A percentile compares a stretch with the other conserved stretches of the same genome.
These are phyloP conservation scores for Thelonectria olida DNA, from an alignment of 2,329 filamentous ascomycete genomes.

Conservation along the genomic window DNA sequence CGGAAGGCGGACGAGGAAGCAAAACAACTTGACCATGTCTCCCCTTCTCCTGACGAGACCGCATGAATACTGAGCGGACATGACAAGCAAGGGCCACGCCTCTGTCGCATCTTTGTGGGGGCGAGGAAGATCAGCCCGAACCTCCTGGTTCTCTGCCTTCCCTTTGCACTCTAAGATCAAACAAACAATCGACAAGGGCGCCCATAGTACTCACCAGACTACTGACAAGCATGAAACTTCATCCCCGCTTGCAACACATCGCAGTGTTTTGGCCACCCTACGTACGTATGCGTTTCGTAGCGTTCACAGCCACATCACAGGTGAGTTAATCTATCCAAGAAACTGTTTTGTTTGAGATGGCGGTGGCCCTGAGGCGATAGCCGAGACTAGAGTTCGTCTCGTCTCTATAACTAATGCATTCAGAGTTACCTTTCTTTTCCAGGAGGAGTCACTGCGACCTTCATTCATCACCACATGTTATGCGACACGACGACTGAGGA, in stretches of 20 bases:
- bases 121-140: conserved; percentile 16
- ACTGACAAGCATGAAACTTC: conserved; percentile 23
- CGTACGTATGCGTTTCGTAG: conserved; percentile 9
- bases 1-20: background rate
- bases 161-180: conserved; percentile 14
- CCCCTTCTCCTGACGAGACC: background rate
- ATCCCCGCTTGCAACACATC: background rate
- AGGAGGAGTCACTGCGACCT: background rate
- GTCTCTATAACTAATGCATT: background rate
- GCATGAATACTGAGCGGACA: background rate
- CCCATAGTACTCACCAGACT: conserved; percentile 21
- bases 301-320: conserved; percentile 25
- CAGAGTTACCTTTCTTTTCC: background rate
- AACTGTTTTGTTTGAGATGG: conserved; percentile 3
- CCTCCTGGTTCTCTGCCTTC: conserved; percentile 4
- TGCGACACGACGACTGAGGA: background rate
- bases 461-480: background rate
- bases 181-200: conserved; percentile 26
- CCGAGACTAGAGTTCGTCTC: conserved; percentile 7
- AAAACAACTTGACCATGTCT: conserved; percentile 3
- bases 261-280: conserved; percentile 19
- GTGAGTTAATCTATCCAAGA: conserved; percentile 22
- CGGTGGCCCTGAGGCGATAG: conserved; percentile 4
- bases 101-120: conserved; percentile 13
- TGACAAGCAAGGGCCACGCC: conserved; percentile 1